A percentile compares a stretch with the other conserved stretches of the same genome.
Evolutionary conservation across 371 early-diverging fungal genomes (phyloP).

Genomic region (Mucor velutinosus): DNA sequence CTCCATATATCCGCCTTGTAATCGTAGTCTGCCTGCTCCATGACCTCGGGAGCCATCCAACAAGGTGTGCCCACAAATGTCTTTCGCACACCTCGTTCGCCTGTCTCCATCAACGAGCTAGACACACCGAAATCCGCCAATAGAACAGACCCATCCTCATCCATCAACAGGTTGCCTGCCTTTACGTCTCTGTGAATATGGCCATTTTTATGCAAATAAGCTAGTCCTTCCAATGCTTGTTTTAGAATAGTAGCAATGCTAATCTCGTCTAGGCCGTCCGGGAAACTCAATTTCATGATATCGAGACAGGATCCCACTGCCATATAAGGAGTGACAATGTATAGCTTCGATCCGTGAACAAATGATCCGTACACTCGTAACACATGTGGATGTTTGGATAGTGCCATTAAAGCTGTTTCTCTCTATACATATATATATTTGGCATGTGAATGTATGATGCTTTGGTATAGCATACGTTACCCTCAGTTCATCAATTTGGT

Average conservation of each 20-base stretch:
- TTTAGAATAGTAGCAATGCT: constrained; percentile 82
- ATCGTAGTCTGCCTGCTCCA: constrained; percentile 75
- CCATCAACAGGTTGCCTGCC: constrained; percentile 86
- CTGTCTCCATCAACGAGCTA: constrained; percentile 75
- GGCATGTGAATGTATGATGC: neutral
- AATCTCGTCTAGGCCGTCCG: constrained; percentile 82
- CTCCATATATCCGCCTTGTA: constrained; percentile 91
- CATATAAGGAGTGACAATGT: constrained; percentile 83
- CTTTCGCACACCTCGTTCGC: constrained; percentile 74
- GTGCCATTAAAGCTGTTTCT: constrained; percentile 85
- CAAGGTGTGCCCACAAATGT: constrained; percentile 77
- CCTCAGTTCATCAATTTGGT: constrained; percentile 36
- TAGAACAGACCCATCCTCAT: constrained; percentile 77
- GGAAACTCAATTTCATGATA: constrained; percentile 80
- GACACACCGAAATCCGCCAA: constrained; percentile 94
- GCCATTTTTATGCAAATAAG: constrained; percentile 86
- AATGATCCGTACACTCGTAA: constrained; percentile 84
- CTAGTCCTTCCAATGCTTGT: constrained; percentile 81
- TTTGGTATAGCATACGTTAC: constrained; percentile 9
- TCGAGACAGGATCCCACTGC: constrained; percentile 85
- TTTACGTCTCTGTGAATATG: constrained; percentile 93
- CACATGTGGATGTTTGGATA: constrained; percentile 85
- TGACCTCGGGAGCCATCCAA: constrained; percentile 86
- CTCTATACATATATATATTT: constrained; percentile 45
- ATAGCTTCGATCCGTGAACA: constrained; percentile 76